phyloP scores from a whole-genome alignment of 2,329 filamentous ascomycete genomes.

The Colletotrichum tropicale region DNA sequence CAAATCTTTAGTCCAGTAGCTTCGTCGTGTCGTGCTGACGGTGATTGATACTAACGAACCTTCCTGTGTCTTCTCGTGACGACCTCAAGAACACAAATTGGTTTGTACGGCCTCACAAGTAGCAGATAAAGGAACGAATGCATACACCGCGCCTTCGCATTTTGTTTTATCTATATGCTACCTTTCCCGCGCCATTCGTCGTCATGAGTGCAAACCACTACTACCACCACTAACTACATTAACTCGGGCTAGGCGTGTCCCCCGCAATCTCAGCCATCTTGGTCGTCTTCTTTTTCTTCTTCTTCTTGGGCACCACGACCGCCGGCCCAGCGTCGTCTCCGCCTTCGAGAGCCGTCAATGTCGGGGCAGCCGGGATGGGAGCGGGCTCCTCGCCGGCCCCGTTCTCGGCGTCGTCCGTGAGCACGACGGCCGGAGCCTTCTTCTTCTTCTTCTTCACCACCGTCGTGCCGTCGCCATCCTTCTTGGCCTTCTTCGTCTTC shows the following conservation, averaged over 20 bases:
- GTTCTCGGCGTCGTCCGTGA: slow-evolving; percentile 17
- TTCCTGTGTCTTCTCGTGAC: neutral
- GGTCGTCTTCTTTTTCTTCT: slow-evolving; percentile 40
- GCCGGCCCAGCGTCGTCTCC: neutral
- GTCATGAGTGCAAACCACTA: neutral
- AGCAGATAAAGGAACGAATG: neutral
- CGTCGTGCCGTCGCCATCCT: slow-evolving; percentile 35
- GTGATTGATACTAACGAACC: neutral
- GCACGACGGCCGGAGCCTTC: slow-evolving; percentile 37
- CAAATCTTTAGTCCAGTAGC: too few relatives aligned
- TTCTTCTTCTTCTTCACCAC: slow-evolving; percentile 56
- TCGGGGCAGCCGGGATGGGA: neutral
- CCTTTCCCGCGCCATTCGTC: neutral
- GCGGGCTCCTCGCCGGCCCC: slow-evolving; percentile 1
- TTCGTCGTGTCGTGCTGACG: neutral
- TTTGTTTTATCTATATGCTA: neutral
- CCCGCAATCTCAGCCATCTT: slow-evolving; percentile 18
- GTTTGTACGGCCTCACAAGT: neutral
- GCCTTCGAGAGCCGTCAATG: neutral
- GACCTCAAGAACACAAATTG: neutral
- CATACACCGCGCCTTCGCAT: neutral
- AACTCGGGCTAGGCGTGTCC: neutral
- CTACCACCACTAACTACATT: neutral
- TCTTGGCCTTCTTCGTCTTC: slow-evolving; percentile 68
- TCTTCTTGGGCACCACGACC: slow-evolving; percentile 41